A percentile compares a stretch with the other conserved stretches of the same genome.
Evolutionary conservation across 805 yeast genomes (phyloP).

Genomic region (Starmera quercuum): DNA sequence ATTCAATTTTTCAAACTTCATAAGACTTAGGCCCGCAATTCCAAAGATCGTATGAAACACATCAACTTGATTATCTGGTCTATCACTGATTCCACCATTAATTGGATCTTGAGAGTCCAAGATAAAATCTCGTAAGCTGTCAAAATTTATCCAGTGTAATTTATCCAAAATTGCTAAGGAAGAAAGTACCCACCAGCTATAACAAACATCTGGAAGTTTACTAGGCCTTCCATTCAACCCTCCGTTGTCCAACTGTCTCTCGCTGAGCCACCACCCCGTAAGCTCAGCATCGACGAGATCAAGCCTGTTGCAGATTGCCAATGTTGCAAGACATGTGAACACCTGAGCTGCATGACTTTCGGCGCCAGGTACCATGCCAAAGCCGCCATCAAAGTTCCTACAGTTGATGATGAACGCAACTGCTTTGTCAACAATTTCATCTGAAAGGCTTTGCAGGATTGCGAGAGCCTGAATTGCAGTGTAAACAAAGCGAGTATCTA

Average conservation of each 20-base stretch:
- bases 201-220: constrained; percentile 94
- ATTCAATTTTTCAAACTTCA: constrained; percentile 53
- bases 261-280: constrained; percentile 82
- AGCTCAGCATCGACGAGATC: constrained; percentile 38
- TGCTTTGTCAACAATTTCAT: constrained; percentile 53
- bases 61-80: constrained; percentile 87
- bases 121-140: constrained; percentile 58
- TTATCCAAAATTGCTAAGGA: constrained; percentile 59
- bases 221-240: constrained; percentile 97
- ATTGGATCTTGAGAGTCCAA: constrained; percentile 68
- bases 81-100: constrained; percentile 86
- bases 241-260: constrained; percentile 78
- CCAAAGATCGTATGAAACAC: constrained; percentile 92
- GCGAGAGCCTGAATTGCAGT: constrained; percentile 70
- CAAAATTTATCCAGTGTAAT: constrained; percentile 70
- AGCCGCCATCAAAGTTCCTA: constrained; percentile 92
- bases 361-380: constrained; percentile 89
- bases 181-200: constrained; percentile 95
- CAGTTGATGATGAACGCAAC: constrained; percentile 59
- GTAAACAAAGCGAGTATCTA: constrained; percentile 87
- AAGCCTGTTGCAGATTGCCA: constrained; percentile 59
- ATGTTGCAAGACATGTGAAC: constrained; percentile 76
- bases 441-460: constrained; percentile 54
- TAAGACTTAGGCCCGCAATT: constrained; percentile 74
- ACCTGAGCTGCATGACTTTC: constrained; percentile 94